Conservation (phyloP, 2,329 filamentous ascomycete species). For the Fusarium sp. region DNA sequence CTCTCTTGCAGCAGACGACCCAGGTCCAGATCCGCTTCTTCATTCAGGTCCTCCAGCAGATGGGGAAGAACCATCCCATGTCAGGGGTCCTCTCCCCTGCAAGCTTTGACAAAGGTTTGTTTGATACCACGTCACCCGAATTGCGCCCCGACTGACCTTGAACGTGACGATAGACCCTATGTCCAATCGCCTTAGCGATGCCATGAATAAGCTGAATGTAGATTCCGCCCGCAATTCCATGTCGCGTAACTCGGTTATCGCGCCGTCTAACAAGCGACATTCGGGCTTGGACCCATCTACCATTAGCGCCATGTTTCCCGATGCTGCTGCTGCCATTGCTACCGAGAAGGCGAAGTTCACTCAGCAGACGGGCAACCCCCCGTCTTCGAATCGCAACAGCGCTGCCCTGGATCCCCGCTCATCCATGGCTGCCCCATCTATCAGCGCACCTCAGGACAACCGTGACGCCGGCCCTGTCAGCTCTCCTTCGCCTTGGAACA, state of each 20-base stretch:
- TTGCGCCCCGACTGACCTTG: slow-evolving; percentile 4
- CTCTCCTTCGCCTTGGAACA: slow-evolving; percentile 81
- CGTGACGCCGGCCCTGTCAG: slow-evolving; percentile 45
- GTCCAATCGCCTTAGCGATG: slow-evolving; percentile 95
- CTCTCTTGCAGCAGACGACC: slow-evolving; percentile 95
- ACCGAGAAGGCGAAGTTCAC: slow-evolving; percentile 98
- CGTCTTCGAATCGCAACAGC: slow-evolving; percentile 94
- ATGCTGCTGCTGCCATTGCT: slow-evolving; percentile 97
- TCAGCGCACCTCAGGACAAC: slow-evolving; percentile 67
- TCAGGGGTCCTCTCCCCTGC: slow-evolving; percentile 93
- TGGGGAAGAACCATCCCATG: slow-evolving; percentile 98
- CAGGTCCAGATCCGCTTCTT: slow-evolving; percentile 99
- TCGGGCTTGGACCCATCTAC: slow-evolving; percentile 93
- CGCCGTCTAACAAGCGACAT: slow-evolving; percentile 87
- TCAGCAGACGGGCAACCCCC: slow-evolving; percentile 90
- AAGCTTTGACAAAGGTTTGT: slow-evolving; percentile 93
- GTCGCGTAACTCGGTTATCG: slow-evolving; percentile 80
- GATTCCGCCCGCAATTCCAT: slow-evolving; percentile 90
- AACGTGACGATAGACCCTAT: slow-evolving; percentile 78
- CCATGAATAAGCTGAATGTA: slow-evolving; percentile 94
- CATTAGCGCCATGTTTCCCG: slow-evolving; percentile 99
- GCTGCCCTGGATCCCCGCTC: slow-evolving; percentile 80
- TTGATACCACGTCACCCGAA: neutral
- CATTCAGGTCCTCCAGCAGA: slow-evolving; percentile 98
- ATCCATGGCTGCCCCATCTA: slow-evolving; percentile 80